Evolutionary conservation across 1,139 yeast genomes (phyloP), one percentile per base, ranked within the genome.

Genomic region (Lodderomyces theae): DNA sequence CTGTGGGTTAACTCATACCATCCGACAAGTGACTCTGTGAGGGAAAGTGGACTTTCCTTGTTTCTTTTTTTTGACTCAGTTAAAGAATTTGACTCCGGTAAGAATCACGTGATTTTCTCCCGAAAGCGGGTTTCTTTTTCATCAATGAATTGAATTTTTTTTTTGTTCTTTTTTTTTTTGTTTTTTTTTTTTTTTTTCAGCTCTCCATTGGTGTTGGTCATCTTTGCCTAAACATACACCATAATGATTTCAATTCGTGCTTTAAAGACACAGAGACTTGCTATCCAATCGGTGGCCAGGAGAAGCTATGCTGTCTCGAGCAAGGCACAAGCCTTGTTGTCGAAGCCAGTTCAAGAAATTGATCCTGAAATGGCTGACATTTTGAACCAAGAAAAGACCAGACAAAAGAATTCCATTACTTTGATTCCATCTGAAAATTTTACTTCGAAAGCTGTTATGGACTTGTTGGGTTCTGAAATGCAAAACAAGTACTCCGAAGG

Each of bases 401-500:
- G 97, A 69, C 97, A 90, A 70, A 85, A 82, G 67, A 82, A 84
- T 60, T 87, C 96, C 40, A 82, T 90, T 53, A 89, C 95, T 35
- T 77, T 90, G 64, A 90, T 90, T 62, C 96, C 97, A 30, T 85
- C 95, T 25, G 97, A 90, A 66, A 90, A 90, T 68, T 88, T 89
- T 71, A 90, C 97, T 42, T 87, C 97, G 38, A 84, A 82, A 61
- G 89, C 97, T 17, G 97, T 90, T 22, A 86, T 90, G 82, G 96
- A 90, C 58, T 77, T 90, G 39, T 77, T 90, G 57, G 97, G 97
- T 44, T 85, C 96, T 15, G 96, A 88, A 66, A 88, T 90, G 96
- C 94, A 88, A 68, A 90, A 90, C 78, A 90, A 90, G 74, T 90
- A 90, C 69, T 88, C 96, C n/a, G 97, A 90, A 70, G 97, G 97